A percentile compares a stretch with the other conserved stretches of the same genome.
These are phyloP conservation scores for Cercospora brassicicola DNA, from an alignment of 2,329 filamentous ascomycete genomes.

Conservation along the genomic window DNA sequence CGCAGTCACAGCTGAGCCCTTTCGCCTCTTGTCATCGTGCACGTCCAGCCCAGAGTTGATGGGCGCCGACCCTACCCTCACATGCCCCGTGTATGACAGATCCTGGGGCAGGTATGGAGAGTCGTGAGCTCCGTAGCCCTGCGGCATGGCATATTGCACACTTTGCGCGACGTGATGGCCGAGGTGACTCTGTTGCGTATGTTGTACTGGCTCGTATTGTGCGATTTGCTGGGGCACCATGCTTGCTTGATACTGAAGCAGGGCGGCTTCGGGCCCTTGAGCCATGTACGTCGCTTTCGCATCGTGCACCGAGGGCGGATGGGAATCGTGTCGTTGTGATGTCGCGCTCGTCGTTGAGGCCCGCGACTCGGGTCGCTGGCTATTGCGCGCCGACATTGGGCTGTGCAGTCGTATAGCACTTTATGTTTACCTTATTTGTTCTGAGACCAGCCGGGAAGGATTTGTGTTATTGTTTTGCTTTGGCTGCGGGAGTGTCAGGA, in stretches of 20 bases:
- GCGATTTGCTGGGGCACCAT: conserved; percentile 30
- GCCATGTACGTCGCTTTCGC: conserved; percentile 26
- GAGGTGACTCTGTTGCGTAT: conserved; percentile 16
- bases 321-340: conserved; percentile 32
- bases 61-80: conserved; percentile 34
- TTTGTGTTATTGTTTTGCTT: conserved; percentile 18
- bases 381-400: conserved; percentile 34
- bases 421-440: conserved; percentile 10
- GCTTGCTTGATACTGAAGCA: conserved; percentile 36
- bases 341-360: conserved; percentile 40
- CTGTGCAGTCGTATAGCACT: conserved; percentile 22
- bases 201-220: conserved; percentile 25
- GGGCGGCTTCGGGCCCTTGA: conserved; percentile 34
- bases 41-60: conserved; percentile 32
- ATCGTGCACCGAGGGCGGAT: conserved; percentile 27
- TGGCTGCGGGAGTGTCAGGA: conserved; percentile 15
- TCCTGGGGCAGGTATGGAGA: conserved; percentile 32
- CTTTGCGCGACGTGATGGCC: conserved; percentile 28
- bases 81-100: conserved; percentile 31
- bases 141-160: conserved; percentile 26
- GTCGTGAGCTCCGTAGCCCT: conserved; percentile 30
- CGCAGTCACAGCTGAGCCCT: conserved; percentile 65
- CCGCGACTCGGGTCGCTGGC: conserved; percentile 36
- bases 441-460: conserved; percentile 8
- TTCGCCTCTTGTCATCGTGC: conserved; percentile 51